phyloP scores from a whole-genome alignment of 1,139 yeast species.

The Lodderomyces pseudojiufengensis region DNA sequence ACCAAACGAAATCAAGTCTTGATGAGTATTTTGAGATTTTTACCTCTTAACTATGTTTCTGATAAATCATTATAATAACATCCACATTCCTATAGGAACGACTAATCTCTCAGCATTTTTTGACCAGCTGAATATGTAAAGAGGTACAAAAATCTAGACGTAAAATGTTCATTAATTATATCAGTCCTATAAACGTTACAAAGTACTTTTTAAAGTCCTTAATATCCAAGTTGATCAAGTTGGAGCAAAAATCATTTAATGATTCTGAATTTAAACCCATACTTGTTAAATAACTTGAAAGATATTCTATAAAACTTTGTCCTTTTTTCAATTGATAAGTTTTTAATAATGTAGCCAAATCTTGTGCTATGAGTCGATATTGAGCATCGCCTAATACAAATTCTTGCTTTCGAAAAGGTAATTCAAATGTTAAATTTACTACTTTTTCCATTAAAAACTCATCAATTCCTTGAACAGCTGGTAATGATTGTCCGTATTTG shows the following conservation, averaged over 20 bases:
- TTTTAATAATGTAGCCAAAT: slow-evolving; percentile 67
- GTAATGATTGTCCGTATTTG: slow-evolving; percentile 50
- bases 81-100: too few relatives aligned
- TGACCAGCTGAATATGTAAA: too few relatives aligned
- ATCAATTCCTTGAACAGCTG: slow-evolving; percentile 67
- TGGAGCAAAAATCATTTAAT: slow-evolving; percentile 54
- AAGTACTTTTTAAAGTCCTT: slow-evolving; percentile 66
- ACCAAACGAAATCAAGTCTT: too few relatives aligned
- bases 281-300: slow-evolving; percentile 53
- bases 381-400: slow-evolving; percentile 77
- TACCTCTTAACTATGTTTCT: too few relatives aligned
- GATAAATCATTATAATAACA: too few relatives aligned
- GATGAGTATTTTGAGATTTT: too few relatives aligned
- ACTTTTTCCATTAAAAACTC: slow-evolving; percentile 65
- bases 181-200: slow-evolving; percentile 45
- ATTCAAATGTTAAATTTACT: slow-evolving; percentile 68
- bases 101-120: too few relatives aligned
- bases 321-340: slow-evolving; percentile 47
- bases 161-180: too few relatives aligned
- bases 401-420: slow-evolving; percentile 67
- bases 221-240: slow-evolving; percentile 50
- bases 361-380: slow-evolving; percentile 68
- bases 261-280: slow-evolving; percentile 59
- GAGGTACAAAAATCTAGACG: too few relatives aligned
- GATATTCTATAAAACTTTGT: slow-evolving; percentile 44